Percentiles rank a stretch among this genome's conserved stretches.
phyloP scores from a whole-genome alignment of 2,329 filamentous ascomycete species.

The Basipetospora chlamydospora region DNA sequence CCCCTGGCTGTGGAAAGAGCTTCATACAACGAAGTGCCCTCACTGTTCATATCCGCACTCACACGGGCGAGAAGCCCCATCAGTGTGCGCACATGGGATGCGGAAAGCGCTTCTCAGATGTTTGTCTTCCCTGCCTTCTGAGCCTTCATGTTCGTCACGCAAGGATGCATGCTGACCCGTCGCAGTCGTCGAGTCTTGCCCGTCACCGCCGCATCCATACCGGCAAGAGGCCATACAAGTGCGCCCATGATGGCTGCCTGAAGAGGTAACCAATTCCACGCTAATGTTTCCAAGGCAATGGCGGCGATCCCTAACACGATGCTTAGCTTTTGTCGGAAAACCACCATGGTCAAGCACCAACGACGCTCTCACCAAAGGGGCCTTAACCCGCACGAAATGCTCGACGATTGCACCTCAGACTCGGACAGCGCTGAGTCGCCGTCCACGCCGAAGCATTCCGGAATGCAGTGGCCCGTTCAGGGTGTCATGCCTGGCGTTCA shows the following conservation, averaged over 20 bases:
- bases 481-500: constrained; percentile 21
- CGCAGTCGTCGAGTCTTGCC: constrained; percentile 48
- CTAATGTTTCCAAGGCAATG: too few relatives aligned
- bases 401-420: constrained; percentile 40
- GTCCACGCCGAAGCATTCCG: constrained; percentile 39
- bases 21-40: constrained; percentile 58
- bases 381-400: constrained; percentile 35
- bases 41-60: constrained; percentile 56
- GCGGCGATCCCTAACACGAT: not conserved
- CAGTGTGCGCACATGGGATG: constrained; percentile 51
- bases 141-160: too few relatives aligned
- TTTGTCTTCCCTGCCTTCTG: constrained; percentile 25
- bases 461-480: constrained; percentile 36
- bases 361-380: constrained; percentile 46
- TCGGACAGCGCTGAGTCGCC: constrained; percentile 45
- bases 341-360: constrained; percentile 56
- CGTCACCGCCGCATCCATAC: constrained; percentile 52
- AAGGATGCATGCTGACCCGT: constrained; percentile 18
- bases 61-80: constrained; percentile 59
- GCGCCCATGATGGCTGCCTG: constrained; percentile 43
- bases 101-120: constrained; percentile 56
- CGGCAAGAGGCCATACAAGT: constrained; percentile 52
- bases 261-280: constrained; percentile 46
- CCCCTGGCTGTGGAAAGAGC: constrained; percentile 49
- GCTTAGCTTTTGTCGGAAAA: constrained; percentile 56